These are phyloP conservation scores for Waitea zeae DNA, from an alignment of 1,284 basidiomycete species.

Conservation along the genomic window DNA sequence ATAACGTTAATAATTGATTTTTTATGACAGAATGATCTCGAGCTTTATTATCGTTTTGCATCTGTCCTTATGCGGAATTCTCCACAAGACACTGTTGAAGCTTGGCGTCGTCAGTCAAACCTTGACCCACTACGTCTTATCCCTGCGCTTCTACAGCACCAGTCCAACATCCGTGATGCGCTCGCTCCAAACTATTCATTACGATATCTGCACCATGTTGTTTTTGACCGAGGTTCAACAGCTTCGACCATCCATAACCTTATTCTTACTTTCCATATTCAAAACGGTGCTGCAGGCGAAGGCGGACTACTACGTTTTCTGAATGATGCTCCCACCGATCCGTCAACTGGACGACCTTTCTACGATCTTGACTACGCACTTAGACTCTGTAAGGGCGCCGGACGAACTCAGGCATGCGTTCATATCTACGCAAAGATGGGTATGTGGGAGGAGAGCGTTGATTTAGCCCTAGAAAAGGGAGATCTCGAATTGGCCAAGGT, in stretches of 20 bases:
- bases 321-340: conserved; percentile 67
- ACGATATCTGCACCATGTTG: conserved; percentile 73
- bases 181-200: conserved; percentile 71
- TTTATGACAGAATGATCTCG: conserved; percentile 47
- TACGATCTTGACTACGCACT: conserved; percentile 97
- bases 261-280: conserved; percentile 70
- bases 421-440: conserved; percentile 98
- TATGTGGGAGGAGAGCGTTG: conserved; percentile 90
- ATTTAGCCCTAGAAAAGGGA: conserved; percentile 85
- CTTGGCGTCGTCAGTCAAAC: conserved; percentile 72
- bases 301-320: conserved; percentile 76
- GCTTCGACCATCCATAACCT: conserved; percentile 90
- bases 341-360: conserved; percentile 74
- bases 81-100: conserved; percentile 80
- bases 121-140: conserved; percentile 78
- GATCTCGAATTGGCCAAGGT: conserved; percentile 87
- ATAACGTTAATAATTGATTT: neutral
- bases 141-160: conserved; percentile 76
- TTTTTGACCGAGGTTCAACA: conserved; percentile 66
- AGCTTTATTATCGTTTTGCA: conserved; percentile 88
- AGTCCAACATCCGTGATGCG: conserved; percentile 51
- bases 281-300: conserved; percentile 40
- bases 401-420: conserved; percentile 80
- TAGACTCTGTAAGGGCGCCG: conserved; percentile 73
- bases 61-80: conserved; percentile 75